These are phyloP conservation scores for Hamigera avellanea DNA, from an alignment of 495 filamentous ascomycete genomes.

Conservation along the genomic window DNA sequence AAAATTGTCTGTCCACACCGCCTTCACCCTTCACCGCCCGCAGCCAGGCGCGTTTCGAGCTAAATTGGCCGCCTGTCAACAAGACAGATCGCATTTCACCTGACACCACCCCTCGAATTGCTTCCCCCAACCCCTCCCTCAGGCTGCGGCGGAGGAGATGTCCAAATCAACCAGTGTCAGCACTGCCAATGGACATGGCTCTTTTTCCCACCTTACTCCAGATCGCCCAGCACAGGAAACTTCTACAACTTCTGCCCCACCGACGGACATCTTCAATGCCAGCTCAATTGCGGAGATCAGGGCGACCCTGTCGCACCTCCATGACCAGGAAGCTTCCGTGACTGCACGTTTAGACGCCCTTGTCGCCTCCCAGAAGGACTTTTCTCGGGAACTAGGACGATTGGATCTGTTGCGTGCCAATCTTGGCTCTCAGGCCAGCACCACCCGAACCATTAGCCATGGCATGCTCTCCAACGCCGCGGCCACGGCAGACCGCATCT, in stretches of 20 bases:
- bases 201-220: slow-evolving; percentile 5
- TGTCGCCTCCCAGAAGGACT: slow-evolving; percentile 67
- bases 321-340: slow-evolving; percentile 61
- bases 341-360: slow-evolving; percentile 64
- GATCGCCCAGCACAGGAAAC: slow-evolving; percentile 5
- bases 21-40: slow-evolving; percentile 30
- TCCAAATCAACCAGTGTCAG: slow-evolving; percentile 7
- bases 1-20: no score
- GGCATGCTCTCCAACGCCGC: slow-evolving; percentile 78
- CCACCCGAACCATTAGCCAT: slow-evolving; percentile 74
- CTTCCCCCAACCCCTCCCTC: background rate
- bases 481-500: slow-evolving; percentile 76
- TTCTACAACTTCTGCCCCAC: slow-evolving; percentile 7
- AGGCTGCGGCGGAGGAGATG: slow-evolving; percentile 3
- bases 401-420: slow-evolving; percentile 83
- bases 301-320: slow-evolving; percentile 59
- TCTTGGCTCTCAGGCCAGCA: slow-evolving; percentile 77
- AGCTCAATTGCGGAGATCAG: slow-evolving; percentile 68
- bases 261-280: slow-evolving; percentile 50
- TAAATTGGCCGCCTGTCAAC: slow-evolving; percentile 6
- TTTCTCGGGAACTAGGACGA: slow-evolving; percentile 72
- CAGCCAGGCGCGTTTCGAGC: no score
- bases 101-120: slow-evolving; percentile 4
- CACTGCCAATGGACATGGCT: slow-evolving; percentile 19
- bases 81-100: slow-evolving; percentile 7